Conservation (phyloP, 257 asterid genomes). For the Plectranthus barbatus region DNA sequence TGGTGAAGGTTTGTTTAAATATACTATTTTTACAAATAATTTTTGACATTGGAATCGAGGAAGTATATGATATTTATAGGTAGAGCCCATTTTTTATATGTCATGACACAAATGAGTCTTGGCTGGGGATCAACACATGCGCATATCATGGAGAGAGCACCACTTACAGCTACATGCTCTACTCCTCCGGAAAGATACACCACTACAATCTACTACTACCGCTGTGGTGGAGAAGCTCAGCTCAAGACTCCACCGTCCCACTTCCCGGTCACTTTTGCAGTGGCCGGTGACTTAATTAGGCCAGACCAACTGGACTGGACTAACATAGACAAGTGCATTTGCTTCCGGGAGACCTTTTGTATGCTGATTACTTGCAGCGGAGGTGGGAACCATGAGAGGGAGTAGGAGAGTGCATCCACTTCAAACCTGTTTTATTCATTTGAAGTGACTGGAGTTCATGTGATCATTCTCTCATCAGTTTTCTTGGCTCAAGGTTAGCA, state of each 20-base stretch:
- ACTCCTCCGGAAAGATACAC: constrained; percentile 76
- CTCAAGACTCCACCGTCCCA: constrained; percentile 83
- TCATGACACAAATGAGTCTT: background rate
- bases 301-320: constrained; percentile 80
- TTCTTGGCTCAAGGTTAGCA: constrained; percentile 84
- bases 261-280: constrained; percentile 77
- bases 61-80: no score
- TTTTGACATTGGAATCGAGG: no score
- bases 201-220: constrained; percentile 66
- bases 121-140: constrained; percentile 75
- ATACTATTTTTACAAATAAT: no score
- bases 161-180: constrained; percentile 55
- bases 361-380: constrained; percentile 75
- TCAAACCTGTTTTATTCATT: constrained; percentile 90
- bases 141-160: constrained; percentile 74
- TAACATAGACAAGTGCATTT: constrained; percentile 71
- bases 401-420: constrained; percentile 69
- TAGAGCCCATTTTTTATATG: background rate
- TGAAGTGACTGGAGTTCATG: constrained; percentile 85
- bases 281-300: constrained; percentile 87
- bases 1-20: no score
- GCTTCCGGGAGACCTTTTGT: constrained; percentile 92
- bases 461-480: constrained; percentile 89
- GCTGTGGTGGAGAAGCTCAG: constrained; percentile 77
- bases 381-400: constrained; percentile 93